These are phyloP conservation scores for Zizania palustris DNA, from an alignment of 202 grass and related monocot species.

Conservation along the genomic window DNA sequence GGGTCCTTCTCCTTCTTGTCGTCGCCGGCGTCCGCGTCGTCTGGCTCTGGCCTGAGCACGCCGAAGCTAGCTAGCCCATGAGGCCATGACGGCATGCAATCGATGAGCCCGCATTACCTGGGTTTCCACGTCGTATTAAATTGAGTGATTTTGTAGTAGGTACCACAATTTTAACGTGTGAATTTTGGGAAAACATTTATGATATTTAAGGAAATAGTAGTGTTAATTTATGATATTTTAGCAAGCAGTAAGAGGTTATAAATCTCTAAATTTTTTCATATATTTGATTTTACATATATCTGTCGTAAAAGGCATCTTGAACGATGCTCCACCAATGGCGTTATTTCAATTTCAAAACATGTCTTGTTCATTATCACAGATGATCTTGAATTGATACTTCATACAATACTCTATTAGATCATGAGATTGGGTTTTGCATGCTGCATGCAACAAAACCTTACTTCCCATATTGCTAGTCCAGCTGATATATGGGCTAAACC, in stretches of 20 bases:
- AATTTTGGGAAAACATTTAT: background rate
- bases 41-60: background rate
- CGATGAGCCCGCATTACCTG: background rate
- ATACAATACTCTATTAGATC: background rate
- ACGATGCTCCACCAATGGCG: background rate
- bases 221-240: too few species aligned
- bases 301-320: background rate
- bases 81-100: background rate
- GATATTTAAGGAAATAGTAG: too few species aligned
- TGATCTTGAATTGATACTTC: too few species aligned
- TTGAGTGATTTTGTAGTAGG: background rate
- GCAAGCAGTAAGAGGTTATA: too few species aligned
- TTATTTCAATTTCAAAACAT: background rate
- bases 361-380: too few species aligned
- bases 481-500: background rate
- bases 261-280: too few species aligned
- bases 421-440: background rate
- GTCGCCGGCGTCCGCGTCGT: slow-evolving; percentile 18
- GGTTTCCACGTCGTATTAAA: too few species aligned
- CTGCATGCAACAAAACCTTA: background rate
- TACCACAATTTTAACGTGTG: background rate
- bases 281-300: too few species aligned
- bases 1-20: slow-evolving; percentile 2
- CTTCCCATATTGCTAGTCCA: too few species aligned
- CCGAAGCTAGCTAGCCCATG: background rate